These are phyloP conservation scores for Cochlearia excelsa DNA, from an alignment of 345 rosid genomes.

Conservation along the genomic window DNA sequence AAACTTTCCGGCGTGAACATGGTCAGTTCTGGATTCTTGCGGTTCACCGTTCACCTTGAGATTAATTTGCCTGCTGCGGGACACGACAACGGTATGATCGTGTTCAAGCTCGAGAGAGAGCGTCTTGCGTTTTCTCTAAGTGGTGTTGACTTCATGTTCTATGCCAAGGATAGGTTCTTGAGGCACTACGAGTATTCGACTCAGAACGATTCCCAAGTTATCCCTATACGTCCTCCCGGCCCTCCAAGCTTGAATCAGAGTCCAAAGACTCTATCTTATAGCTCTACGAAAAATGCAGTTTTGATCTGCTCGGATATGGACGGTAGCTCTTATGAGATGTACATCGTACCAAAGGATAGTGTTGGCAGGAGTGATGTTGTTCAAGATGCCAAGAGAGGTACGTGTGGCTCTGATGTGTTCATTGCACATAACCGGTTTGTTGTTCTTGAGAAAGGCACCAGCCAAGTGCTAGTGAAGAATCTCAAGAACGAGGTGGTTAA, in stretches of 20 bases:
- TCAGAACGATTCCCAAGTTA: constrained; percentile 69
- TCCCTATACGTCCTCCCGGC: constrained; percentile 85
- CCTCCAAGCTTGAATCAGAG: constrained; percentile 72
- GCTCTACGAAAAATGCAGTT: constrained; percentile 89
- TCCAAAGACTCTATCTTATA: constrained; percentile 86
- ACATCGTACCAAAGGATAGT: constrained; percentile 74
- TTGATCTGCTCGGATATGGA: constrained; percentile 85
- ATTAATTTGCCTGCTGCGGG: constrained; percentile 96
- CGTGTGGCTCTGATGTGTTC: constrained; percentile 78
- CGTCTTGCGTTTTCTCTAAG: constrained; percentile 80
- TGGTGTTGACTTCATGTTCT: constrained; percentile 60
- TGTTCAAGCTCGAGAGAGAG: constrained; percentile 38
- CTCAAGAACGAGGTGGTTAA: constrained; percentile 66
- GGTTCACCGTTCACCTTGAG: constrained; percentile 57
- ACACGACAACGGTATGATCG: constrained; percentile 94
- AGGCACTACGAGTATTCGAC: constrained; percentile 75
- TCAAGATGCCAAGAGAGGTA: constrained; percentile 85
- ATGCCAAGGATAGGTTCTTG: constrained; percentile 76
- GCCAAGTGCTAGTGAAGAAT: constrained; percentile 59
- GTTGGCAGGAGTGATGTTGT: constrained; percentile 61
- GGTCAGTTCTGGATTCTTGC: constrained; percentile 88
- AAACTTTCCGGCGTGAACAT: constrained; percentile 84
- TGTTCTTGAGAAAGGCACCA: constrained; percentile 82
- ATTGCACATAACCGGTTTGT: constrained; percentile 89
- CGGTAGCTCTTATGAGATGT: constrained; percentile 91